phyloP scores from a whole-genome alignment of 768 basidiomycete species.

The Lactifluus hygrophoroides region DNA sequence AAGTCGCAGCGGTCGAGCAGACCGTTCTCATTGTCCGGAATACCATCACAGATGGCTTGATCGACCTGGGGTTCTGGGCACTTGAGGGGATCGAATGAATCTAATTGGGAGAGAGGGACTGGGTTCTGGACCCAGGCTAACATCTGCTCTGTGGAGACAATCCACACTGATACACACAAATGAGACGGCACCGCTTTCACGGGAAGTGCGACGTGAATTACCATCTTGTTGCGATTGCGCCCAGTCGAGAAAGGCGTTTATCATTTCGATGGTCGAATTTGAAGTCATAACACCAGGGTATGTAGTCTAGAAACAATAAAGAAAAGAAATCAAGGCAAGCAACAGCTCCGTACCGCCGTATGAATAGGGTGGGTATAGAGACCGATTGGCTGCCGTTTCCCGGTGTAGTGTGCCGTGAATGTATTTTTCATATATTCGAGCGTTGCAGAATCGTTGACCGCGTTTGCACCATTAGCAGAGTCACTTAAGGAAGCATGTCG shows the following conservation, averaged over 20 bases:
- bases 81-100: conserved; percentile 43
- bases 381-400: conserved; percentile 71
- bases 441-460: conserved; percentile 52
- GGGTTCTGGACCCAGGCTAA: conserved; percentile 71
- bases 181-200: not conserved
- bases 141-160: conserved; percentile 62
- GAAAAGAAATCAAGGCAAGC: not conserved
- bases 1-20: conserved; percentile 55
- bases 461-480: conserved; percentile 40
- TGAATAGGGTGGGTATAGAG: conserved; percentile 80
- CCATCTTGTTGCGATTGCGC: conserved; percentile 62
- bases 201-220: conserved; percentile 22
- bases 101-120: conserved; percentile 51
- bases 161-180: conserved; percentile 44
- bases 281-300: conserved; percentile 50
- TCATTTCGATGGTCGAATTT: conserved; percentile 57
- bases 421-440: conserved; percentile 65
- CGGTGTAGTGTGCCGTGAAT: conserved; percentile 65
- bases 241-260: conserved; percentile 78
- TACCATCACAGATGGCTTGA: conserved; percentile 66
- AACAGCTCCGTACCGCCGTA: conserved; percentile 38
- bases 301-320: conserved; percentile 29
- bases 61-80: conserved; percentile 56
- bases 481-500: conserved; percentile 28
- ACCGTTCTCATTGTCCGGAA: conserved; percentile 58